A percentile compares a stretch with the other conserved stretches of the same genome.
phyloP scores from a whole-genome alignment of 2,329 filamentous ascomycete species.

The Alternaria arborescens region DNA sequence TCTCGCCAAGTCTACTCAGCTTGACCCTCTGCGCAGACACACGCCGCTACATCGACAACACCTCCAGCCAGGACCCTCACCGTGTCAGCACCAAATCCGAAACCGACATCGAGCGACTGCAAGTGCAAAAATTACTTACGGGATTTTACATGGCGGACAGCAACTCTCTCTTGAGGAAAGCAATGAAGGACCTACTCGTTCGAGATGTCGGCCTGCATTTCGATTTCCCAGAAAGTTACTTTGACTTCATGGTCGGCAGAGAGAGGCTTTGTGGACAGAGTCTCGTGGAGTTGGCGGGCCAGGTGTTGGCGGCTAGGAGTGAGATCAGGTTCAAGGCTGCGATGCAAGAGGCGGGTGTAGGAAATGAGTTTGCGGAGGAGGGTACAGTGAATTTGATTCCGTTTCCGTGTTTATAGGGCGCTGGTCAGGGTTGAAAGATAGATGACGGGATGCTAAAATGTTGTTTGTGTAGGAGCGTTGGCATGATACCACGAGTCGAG shows the following conservation, averaged over 20 bases:
- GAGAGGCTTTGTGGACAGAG: conserved; percentile 24
- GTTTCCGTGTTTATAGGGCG: background rate
- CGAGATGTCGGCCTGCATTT: conserved; percentile 31
- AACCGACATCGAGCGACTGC: conserved; percentile 17
- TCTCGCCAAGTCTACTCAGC: conserved; percentile 18
- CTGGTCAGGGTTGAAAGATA: background rate
- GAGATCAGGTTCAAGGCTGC: conserved; percentile 36
- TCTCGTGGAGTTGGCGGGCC: conserved; percentile 38
- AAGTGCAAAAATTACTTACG: conserved; percentile 30
- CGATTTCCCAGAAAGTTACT: conserved; percentile 42
- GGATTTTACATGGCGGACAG: conserved; percentile 37
- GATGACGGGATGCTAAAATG: background rate
- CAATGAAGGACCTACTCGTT: conserved; percentile 24
- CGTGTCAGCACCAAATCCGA: conserved; percentile 9
- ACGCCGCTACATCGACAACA: conserved; percentile 15
- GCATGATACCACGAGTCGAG: conserved; percentile 1
- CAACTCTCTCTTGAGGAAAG: conserved; percentile 25
- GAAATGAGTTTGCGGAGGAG: conserved; percentile 9
- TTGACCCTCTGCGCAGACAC: conserved; percentile 27
- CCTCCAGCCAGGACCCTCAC: background rate
- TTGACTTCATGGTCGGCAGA: conserved; percentile 26
- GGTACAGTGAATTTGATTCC: conserved; percentile 12
- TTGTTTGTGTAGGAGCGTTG: background rate
- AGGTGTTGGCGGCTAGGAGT: conserved; percentile 40
- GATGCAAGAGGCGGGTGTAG: conserved; percentile 27